Base-by-base conservation (phyloP, 352 stramenopile genomes). In the Phytophthora rubi region DNA sequence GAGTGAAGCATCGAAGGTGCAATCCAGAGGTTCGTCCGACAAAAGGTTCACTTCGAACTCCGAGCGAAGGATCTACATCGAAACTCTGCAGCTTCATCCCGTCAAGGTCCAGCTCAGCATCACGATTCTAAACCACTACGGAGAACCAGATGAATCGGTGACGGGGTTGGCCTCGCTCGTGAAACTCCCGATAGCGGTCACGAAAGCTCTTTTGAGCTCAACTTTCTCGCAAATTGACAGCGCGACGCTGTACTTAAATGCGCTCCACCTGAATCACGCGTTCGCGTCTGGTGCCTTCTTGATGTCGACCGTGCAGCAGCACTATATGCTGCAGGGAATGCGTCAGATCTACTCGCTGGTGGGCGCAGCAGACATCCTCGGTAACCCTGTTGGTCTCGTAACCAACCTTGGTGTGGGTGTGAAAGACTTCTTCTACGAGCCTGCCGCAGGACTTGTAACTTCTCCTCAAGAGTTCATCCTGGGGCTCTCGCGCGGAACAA, bases 381-480 rank as follows among this genome's bases (percentile, higher is more conserved):
- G 93, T 33, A 97, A 97, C 52, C 93, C 93, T 2, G 89, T 96
- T 26, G 92, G 92, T 4, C 81, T 98, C 12, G 89, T 97, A 28
- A 95, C 84, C 28, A 95, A 91, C 5, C 75, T 98, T 18, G 90
- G 90, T 33, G 84, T 92, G 1, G 94, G 94, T 26, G 91, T 98
- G 13, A 94, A 95, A 33, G 94, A 98, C 69, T 98, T 98, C 71
- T 98, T 98, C 65, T 98, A 97, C 70, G 96, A 96, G 47, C 94
- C 94, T 30, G 93, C 91, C 30, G 90, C 96, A 5, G 94, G 91
- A 0, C 84, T 97, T 59, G 90, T 97, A 21, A 90, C 90, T 26
- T 94, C 87, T 1, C 89, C 89, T 12, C 86, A 94, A 39, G 90
- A 95, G 49, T 98, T 98, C 68, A 77, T 97, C 7, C 62, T 94